Percentiles rank a stretch among this genome's conserved stretches.
phyloP scores from a whole-genome alignment of 2,329 filamentous ascomycete species.

The Ambrosiella cleistominuta region DNA sequence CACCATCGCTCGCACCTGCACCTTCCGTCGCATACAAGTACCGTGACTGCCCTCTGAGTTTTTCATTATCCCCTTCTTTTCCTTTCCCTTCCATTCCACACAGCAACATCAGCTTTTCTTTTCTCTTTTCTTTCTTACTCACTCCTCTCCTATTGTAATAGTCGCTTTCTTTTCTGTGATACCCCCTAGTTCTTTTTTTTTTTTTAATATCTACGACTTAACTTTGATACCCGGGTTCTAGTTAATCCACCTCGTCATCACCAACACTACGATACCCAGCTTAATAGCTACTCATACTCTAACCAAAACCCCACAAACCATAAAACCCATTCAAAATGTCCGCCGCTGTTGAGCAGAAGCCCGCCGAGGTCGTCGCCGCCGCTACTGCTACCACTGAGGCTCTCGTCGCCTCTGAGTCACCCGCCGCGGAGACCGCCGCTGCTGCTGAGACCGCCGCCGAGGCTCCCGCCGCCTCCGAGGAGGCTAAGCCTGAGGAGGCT shows the following conservation, averaged over 20 bases:
- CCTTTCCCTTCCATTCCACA: constrained; percentile 19
- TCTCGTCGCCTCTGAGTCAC: constrained; percentile 23
- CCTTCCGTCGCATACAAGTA: constrained; percentile 23
- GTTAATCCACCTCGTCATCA: constrained; percentile 9
- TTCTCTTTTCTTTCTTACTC: constrained; percentile 32
- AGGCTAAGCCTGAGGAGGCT: constrained; percentile 17
- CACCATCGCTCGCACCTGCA: constrained; percentile 2
- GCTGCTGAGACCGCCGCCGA: constrained; percentile 22
- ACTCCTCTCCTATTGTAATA: constrained; percentile 22
- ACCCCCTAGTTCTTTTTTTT: constrained; percentile 18
- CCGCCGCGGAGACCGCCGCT: constrained; percentile 21
- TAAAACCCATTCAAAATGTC: constrained; percentile 41
- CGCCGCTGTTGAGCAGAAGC: constrained; percentile 45
- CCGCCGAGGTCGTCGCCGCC: constrained; percentile 33
- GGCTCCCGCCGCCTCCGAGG: constrained; percentile 24
- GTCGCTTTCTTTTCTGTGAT: constrained; percentile 22
- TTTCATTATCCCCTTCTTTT: constrained; percentile 19
- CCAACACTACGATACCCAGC: constrained; percentile 17
- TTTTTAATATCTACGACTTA: constrained; percentile 13
- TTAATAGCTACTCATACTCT: constrained; percentile 13
- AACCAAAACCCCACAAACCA: constrained; percentile 1
- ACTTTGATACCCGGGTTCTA: constrained; percentile 13
- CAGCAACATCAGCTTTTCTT: constrained; percentile 17
- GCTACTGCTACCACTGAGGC: constrained; percentile 22
- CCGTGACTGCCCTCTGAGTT: constrained; percentile 22